Conservation (phyloP, 2,329 filamentous ascomycete species). For the Arthrobotrys musiformis region DNA sequence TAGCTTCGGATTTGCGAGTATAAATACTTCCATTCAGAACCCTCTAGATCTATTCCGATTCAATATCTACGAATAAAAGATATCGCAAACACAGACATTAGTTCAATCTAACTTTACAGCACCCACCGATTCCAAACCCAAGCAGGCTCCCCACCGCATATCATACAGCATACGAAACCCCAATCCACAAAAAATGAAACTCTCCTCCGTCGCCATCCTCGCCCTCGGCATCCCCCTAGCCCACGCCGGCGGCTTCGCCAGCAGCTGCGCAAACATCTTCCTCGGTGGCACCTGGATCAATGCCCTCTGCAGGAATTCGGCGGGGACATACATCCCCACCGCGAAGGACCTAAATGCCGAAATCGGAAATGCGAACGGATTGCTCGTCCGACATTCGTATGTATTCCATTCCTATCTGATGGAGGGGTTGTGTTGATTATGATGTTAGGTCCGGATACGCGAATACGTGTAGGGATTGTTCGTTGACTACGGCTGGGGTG, state of each 20-base stretch:
- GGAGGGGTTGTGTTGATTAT: not conserved
- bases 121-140: no score
- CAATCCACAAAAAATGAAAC: not conserved
- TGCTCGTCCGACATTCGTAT: not conserved
- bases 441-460: not conserved
- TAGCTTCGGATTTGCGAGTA: not conserved
- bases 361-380: not conserved
- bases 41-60: not conserved
- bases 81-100: not conserved
- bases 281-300: slow-evolving; percentile 9
- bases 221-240: not conserved
- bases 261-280: not conserved
- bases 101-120: no score
- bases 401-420: not conserved
- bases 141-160: not conserved
- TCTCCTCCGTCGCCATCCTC: slow-evolving; percentile 6
- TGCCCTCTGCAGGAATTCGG: not conserved
- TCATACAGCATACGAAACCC: not conserved
- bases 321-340: not conserved
- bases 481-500: not conserved
- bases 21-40: not conserved
- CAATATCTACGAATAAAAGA: not conserved
- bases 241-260: not conserved
- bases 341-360: not conserved
- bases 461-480: not conserved